Evolutionary conservation across 2,329 filamentous ascomycete species (phyloP), one percentile per base, ranked within the genome.

Genomic region (Blumeriella jaapii): DNA sequence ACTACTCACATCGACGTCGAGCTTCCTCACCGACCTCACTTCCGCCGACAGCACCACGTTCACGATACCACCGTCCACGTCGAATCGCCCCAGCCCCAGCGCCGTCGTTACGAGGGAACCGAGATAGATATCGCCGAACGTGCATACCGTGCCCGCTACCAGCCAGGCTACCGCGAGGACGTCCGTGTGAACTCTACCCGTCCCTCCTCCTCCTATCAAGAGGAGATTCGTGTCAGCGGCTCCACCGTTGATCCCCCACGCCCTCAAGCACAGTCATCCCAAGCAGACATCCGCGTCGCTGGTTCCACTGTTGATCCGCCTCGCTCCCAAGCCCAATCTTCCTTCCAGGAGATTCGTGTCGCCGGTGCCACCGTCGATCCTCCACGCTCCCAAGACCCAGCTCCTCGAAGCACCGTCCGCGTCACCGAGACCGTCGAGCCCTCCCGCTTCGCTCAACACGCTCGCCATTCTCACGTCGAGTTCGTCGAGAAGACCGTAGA

Each of bases 261-360:
- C 44, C 15, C 15, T 13, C 25, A 27, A 9, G 51, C 49, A 45
- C 55, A 55, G 51, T 54, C 58, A 49, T 57, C 64, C 59, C 59
- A 51, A 51, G 55, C 52, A 39, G 44, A 51, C 15, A 30, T 46
- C 32, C 40, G 36, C 17, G 34, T 42, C 56, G 32, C 24, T 47
- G 69, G 71, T 64, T 79, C 71, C 67, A 82, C 71, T 65, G 73
- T 71, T 60, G 76, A 71, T 60, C 60, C 61, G 56, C 59, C 66
- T 51, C 56, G 55, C 42, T 53, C 51, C 48, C 55, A 55, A 53
- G 54, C 59, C 48, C 19, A 18, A 18, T 50, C 55, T 42, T 53
- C 59, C 55, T 55, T 39, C 25, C 32, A 47, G 31, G 38, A 41
- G 29, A 17, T 33, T 31, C 38, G 39, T 39, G 41, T 48, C 34